Percentiles rank a stretch among this genome's conserved stretches.
Evolutionary conservation across 2,329 filamentous ascomycete species (phyloP).

Genomic region (Delphinella strobiligena): DNA sequence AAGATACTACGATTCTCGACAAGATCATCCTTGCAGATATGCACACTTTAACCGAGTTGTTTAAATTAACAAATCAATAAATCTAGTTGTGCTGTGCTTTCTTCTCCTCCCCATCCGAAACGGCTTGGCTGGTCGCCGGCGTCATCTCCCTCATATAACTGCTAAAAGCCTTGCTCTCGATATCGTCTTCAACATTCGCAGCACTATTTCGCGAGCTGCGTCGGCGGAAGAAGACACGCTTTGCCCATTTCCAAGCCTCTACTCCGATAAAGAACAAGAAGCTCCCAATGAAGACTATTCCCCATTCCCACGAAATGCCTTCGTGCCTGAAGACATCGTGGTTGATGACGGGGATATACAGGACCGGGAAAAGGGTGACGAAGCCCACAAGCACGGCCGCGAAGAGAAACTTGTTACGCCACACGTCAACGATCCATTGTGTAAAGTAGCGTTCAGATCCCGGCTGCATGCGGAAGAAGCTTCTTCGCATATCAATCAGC

Average conservation of each 20-base stretch:
- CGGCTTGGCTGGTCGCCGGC: slow-evolving; percentile 1
- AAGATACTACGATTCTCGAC: too few species aligned
- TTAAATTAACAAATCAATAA: too few species aligned
- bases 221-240: slow-evolving; percentile 43
- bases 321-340: slow-evolving; percentile 53
- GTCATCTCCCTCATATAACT: slow-evolving; percentile 7
- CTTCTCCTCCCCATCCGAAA: background rate
- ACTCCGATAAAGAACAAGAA: slow-evolving; percentile 51
- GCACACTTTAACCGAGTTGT: too few species aligned
- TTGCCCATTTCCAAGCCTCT: slow-evolving; percentile 56
- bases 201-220: slow-evolving; percentile 2
- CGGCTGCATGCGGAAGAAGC: slow-evolving; percentile 64
- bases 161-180: slow-evolving; percentile 12
- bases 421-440: slow-evolving; percentile 56
- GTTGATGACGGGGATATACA: slow-evolving; percentile 59
- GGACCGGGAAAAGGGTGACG: slow-evolving; percentile 32
- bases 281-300: slow-evolving; percentile 49
- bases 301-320: slow-evolving; percentile 59
- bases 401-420: slow-evolving; percentile 56
- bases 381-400: slow-evolving; percentile 32
- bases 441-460: slow-evolving; percentile 47
- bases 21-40: too few species aligned
- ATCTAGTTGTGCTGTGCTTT: too few species aligned
- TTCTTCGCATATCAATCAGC: slow-evolving; percentile 59
- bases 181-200: slow-evolving; percentile 5